Evolutionary conservation across 768 basidiomycete species (phyloP).

Genomic region (Pleurotus djamor): DNA sequence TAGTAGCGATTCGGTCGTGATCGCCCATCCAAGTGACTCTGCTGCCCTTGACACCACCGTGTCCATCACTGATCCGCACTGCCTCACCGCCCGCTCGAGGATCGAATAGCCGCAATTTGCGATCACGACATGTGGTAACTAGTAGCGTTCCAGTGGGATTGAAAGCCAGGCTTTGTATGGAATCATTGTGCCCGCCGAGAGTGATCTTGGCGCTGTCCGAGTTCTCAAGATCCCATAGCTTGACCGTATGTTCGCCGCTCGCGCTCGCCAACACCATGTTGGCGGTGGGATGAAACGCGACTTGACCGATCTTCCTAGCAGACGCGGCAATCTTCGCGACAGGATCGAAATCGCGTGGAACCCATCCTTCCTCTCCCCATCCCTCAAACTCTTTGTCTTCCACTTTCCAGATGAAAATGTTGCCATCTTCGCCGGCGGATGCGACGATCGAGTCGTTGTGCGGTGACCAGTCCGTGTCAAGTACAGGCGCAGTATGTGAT

Average conservation of each 20-base stretch:
- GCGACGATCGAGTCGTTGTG: slow-evolving; percentile 91
- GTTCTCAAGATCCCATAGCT: slow-evolving; percentile 87
- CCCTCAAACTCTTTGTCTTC: slow-evolving; percentile 66
- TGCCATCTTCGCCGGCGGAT: slow-evolving; percentile 93
- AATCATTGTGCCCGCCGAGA: slow-evolving; percentile 78
- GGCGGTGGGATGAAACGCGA: slow-evolving; percentile 92
- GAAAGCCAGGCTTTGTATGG: slow-evolving; percentile 84
- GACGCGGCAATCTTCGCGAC: slow-evolving; percentile 78
- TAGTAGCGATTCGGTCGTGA: slow-evolving; percentile 85
- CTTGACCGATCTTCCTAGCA: slow-evolving; percentile 89
- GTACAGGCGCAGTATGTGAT: slow-evolving; percentile 78
- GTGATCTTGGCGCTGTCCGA: slow-evolving; percentile 61
- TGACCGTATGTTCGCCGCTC: slow-evolving; percentile 81
- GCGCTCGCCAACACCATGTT: slow-evolving; percentile 80
- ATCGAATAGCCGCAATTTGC: slow-evolving; percentile 91
- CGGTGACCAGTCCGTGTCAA: slow-evolving; percentile 97
- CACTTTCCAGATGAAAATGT: slow-evolving; percentile 90
- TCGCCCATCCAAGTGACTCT: slow-evolving; percentile 92
- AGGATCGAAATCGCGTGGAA: slow-evolving; percentile 80
- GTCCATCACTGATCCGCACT: slow-evolving; percentile 80
- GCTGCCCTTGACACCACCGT: slow-evolving; percentile 91
- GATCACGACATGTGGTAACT: slow-evolving; percentile 90
- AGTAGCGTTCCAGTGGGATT: slow-evolving; percentile 78
- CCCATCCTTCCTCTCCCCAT: slow-evolving; percentile 85
- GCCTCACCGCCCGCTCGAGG: slow-evolving; percentile 81